Evolutionary conservation across 2,329 filamentous ascomycete species (phyloP).

Genomic region (Xylariomycetidae sp.): DNA sequence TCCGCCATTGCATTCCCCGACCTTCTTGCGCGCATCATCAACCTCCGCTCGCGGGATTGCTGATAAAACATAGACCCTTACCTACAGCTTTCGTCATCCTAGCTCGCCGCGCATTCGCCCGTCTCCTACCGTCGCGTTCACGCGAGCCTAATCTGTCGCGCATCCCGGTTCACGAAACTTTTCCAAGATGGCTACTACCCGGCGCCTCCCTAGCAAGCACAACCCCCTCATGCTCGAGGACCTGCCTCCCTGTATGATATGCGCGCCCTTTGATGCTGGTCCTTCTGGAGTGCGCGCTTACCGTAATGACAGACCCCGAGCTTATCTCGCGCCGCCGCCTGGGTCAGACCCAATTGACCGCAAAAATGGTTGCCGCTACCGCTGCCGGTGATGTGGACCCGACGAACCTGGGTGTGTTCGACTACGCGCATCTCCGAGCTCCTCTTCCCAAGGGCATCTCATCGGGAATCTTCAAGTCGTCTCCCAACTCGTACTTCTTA

Average conservation of each 20-base stretch:
- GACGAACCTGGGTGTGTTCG: conserved; percentile 74
- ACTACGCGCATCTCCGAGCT: conserved; percentile 92
- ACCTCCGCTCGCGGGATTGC: too few species aligned
- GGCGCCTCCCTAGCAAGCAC: conserved; percentile 52
- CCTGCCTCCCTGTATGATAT: conserved; percentile 54
- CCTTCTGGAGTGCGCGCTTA: conserved; percentile 9
- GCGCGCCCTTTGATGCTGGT: conserved; percentile 3
- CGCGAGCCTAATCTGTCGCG: conserved; percentile 2
- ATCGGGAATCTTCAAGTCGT: conserved; percentile 87
- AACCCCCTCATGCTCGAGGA: conserved; percentile 63
- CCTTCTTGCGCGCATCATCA: too few species aligned
- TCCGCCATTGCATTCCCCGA: too few species aligned
- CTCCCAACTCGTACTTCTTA: conserved; percentile 90
- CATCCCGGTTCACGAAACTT: conserved; percentile 5
- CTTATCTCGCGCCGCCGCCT: conserved; percentile 80
- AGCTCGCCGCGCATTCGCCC: too few species aligned
- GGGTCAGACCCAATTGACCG: conserved; percentile 83
- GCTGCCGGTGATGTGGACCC: conserved; percentile 66
- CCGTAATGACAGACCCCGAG: conserved; percentile 51
- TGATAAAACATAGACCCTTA: too few species aligned
- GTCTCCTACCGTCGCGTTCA: too few species aligned
- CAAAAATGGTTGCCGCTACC: conserved; percentile 71
- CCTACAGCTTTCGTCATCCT: too few species aligned
- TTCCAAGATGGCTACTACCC: conserved; percentile 31
- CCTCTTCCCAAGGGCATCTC: conserved; percentile 86